Conservation (phyloP, 2,329 filamentous ascomycete genomes). For the Colletotrichum eremochloae region DNA sequence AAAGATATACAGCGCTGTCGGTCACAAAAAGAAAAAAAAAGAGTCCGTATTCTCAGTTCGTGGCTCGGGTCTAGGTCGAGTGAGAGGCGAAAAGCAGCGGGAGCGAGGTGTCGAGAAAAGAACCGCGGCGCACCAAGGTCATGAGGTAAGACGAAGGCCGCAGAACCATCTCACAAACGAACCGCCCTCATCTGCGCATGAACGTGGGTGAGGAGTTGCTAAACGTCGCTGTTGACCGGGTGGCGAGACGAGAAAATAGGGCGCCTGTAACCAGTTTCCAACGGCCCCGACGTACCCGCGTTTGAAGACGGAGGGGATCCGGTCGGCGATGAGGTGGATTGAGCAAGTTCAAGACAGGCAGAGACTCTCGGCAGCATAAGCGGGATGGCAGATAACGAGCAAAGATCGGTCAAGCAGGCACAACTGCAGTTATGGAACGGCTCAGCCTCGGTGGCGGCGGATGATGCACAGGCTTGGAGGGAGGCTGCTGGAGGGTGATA, state of each 20-base stretch:
- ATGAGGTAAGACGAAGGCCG: not conserved
- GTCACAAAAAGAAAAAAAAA: not conserved
- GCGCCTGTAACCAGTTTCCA: not conserved
- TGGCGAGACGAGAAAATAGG: not conserved
- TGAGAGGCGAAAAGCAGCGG: not conserved
- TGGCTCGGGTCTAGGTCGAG: not conserved
- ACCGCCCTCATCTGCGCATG: not conserved
- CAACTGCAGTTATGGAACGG: not conserved
- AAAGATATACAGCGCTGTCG: not conserved
- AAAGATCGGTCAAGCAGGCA: not conserved
- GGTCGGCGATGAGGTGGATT: conserved; percentile 38
- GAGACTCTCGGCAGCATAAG: conserved; percentile 26
- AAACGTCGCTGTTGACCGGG: not conserved
- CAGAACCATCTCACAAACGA: conserved; percentile 18
- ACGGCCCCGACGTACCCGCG: not conserved
- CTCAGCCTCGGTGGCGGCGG: conserved; percentile 1
- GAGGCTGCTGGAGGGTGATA: not conserved
- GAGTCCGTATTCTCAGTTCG: not conserved
- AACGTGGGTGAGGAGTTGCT: not conserved
- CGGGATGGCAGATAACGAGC: not conserved
- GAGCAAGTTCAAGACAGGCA: conserved; percentile 42
- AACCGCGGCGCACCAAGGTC: conserved; percentile 7
- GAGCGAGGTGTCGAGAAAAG: not conserved
- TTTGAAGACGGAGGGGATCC: not conserved
- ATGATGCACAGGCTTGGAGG: conserved; percentile 12